Conservation (phyloP, 2,329 filamentous ascomycete species). For the Neopestalotiopsis sp. region DNA sequence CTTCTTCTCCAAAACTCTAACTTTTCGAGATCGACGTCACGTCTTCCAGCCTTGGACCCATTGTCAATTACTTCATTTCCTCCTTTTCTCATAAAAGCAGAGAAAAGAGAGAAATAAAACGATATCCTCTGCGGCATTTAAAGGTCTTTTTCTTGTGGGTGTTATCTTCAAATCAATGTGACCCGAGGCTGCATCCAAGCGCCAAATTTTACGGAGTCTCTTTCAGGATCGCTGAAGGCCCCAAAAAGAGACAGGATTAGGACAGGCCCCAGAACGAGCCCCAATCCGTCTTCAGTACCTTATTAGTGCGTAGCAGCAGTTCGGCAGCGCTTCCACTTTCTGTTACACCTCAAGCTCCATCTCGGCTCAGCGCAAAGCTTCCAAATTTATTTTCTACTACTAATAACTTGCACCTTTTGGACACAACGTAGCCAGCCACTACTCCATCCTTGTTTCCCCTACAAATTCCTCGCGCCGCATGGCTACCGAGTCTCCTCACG, state of each 20-base stretch:
- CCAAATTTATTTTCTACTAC: slow-evolving; percentile 1
- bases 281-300: neutral
- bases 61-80: neutral
- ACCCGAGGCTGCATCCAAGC: slow-evolving; percentile 14
- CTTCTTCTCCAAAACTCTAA: neutral
- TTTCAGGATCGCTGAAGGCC: neutral
- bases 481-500: slow-evolving; percentile 13
- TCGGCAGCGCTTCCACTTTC: neutral
- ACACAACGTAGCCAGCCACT: neutral
- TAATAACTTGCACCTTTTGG: neutral
- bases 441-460: neutral
- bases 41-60: neutral
- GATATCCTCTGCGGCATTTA: slow-evolving; percentile 6
- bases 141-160: neutral
- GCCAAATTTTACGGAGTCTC: slow-evolving; percentile 4
- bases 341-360: neutral
- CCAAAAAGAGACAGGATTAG: neutral
- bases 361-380: neutral
- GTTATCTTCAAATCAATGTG: neutral
- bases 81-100: neutral
- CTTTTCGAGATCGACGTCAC: slow-evolving; percentile 1
- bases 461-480: neutral
- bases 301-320: neutral
- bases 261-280: neutral
- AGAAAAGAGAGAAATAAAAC: neutral